Evolutionary conservation across 2,329 filamentous ascomycete genomes (phyloP).

Genomic region (Exophiala alcalophila): DNA sequence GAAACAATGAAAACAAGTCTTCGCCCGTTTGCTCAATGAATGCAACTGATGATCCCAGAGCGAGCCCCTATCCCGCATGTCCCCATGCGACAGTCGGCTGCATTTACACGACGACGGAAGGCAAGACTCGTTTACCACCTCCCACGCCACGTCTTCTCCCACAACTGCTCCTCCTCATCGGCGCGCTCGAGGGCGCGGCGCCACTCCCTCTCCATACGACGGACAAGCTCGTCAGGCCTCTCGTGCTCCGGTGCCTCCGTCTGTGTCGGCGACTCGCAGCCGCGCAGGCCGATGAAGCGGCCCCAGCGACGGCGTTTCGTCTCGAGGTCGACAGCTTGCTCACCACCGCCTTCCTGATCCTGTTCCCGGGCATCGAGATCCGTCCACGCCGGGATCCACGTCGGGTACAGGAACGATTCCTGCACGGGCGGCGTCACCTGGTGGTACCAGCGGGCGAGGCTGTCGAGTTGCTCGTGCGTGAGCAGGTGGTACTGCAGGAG

Average conservation of each 20-base stretch:
- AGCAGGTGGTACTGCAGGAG: constrained; percentile 43
- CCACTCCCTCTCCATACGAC: constrained; percentile 34
- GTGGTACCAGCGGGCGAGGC: constrained; percentile 43
- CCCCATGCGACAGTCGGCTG: no score
- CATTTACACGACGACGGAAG: no score
- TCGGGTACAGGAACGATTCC: constrained; percentile 38
- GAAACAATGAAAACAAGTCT: no score
- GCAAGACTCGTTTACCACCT: constrained; percentile 21
- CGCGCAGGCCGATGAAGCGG: constrained; percentile 43
- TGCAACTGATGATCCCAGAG: no score
- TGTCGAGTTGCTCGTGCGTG: constrained; percentile 40
- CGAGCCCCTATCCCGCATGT: no score
- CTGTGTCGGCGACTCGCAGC: constrained; percentile 36
- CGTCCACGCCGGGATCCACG: constrained; percentile 25
- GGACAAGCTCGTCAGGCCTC: constrained; percentile 18
- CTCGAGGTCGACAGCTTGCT: constrained; percentile 32
- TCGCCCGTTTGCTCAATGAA: no score
- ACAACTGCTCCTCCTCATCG: constrained; percentile 29
- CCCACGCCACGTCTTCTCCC: constrained; percentile 29
- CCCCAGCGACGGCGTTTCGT: constrained; percentile 43
- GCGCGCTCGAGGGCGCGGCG: constrained; percentile 31
- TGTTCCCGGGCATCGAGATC: neutral
- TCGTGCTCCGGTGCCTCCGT: constrained; percentile 14
- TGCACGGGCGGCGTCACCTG: constrained; percentile 39
- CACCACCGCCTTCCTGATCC: no score